phyloP scores from a whole-genome alignment of 2,329 filamentous ascomycete genomes.

The Neonectria sp. region DNA sequence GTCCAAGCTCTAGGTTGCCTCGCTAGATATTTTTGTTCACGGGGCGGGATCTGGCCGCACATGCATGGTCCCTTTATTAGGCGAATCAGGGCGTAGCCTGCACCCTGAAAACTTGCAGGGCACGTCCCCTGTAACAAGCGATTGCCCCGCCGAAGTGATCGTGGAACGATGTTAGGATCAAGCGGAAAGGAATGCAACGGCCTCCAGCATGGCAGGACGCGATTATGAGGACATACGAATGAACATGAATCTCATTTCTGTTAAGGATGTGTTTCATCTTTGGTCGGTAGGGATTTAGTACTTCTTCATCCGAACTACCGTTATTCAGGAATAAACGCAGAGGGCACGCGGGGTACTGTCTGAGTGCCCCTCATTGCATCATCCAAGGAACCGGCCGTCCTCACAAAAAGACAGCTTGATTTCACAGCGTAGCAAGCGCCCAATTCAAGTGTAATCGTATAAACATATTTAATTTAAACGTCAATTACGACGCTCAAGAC shows the following conservation, averaged over 20 bases:
- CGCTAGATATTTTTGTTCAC: background rate
- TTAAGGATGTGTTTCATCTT: background rate
- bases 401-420: background rate
- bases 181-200: background rate
- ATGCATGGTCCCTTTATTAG: background rate
- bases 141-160: background rate
- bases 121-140: background rate
- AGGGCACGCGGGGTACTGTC: background rate
- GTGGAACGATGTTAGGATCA: background rate
- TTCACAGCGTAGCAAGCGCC: background rate
- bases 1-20: background rate
- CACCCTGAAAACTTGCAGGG: background rate
- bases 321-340: background rate
- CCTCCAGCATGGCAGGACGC: background rate
- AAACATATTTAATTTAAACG: background rate
- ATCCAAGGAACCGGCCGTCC: slow-evolving; percentile 7
- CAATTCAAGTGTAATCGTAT: background rate
- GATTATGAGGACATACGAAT: background rate
- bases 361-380: slow-evolving; percentile 30
- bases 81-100: background rate
- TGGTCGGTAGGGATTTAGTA: background rate
- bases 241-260: background rate
- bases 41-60: background rate
- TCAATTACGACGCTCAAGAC: background rate
- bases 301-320: background rate